Base-by-base conservation (phyloP, 768 basidiomycete species). In the Mycena leptocephala region DNA sequence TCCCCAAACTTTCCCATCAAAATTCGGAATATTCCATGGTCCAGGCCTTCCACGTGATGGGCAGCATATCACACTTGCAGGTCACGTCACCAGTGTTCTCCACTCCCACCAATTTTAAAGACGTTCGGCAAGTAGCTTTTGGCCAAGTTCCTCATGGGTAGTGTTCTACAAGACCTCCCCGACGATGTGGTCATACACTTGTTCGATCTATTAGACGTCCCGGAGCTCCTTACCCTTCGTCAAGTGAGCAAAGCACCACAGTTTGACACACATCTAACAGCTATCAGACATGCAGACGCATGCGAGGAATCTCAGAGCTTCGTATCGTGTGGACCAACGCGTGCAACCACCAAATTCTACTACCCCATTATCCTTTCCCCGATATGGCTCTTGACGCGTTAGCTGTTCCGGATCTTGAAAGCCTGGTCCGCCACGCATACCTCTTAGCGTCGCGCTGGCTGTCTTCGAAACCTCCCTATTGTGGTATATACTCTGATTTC, bases 291-390 rank as follows among this genome's bases (percentile, higher is more conserved):
- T 94, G 90, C 76, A 89, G 82, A 77, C 86, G 86, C n/a, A 79
- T 94, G 35, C 79, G 81, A 46, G 68, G 78, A 13, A 73, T 92
- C n/a, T 89, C 91, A 1, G 82, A 80, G 8, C 84, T 90, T 30
- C 90, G 88, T 58, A 86, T 89, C 70, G 88, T 94, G 16, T 94
- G 93, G 93, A 86, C 85, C 20, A 88, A 88, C 55, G 89, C 88
- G 22, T 90, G 88, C 78, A 79, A 76, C 22, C 81, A 71, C 59
- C 86, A 90, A 56, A 86, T 94, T 62, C 80, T 91, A 3, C 70
- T 78, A 9, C 82, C 81, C 28, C 88, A 89, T 0, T 89, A 88
- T 70, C 93, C 93, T 0, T 94, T 93, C 75, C 87, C 90, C 0
- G 77, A 81, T 8, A 72, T 79, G 24, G 72, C 84, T 5, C 68